Conservation (phyloP, 176 grass and related monocot species). For the Musa troglodytarum region DNA sequence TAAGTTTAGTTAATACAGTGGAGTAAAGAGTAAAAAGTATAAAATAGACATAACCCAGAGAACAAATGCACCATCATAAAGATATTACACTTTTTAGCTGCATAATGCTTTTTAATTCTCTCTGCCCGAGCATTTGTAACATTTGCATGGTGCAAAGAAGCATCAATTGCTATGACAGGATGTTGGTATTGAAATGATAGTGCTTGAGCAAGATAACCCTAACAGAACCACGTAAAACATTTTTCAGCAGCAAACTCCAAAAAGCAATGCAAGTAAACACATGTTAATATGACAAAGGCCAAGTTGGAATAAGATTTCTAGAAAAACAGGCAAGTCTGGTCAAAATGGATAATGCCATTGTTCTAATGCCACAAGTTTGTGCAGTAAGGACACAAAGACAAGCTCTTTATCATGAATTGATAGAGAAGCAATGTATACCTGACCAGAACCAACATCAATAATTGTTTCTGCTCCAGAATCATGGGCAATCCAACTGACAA, state of each 20-base stretch:
- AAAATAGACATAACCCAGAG: conserved; percentile 3
- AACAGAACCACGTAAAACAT: conserved; percentile 16
- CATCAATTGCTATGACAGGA: conserved; percentile 81
- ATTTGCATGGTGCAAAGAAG: conserved; percentile 77
- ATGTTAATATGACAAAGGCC: conserved; percentile 2
- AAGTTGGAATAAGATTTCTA: neutral
- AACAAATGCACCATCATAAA: conserved; percentile 3
- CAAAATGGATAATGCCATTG: neutral
- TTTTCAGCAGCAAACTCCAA: neutral
- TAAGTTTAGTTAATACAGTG: neutral
- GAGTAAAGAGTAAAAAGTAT: conserved; percentile 2
- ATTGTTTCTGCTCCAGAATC: conserved; percentile 42
- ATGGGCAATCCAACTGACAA: conserved; percentile 40
- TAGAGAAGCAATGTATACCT: conserved; percentile 39
- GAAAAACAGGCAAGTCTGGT: neutral
- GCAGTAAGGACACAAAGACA: neutral
- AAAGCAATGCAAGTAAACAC: conserved; percentile 16
- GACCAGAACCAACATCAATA: conserved; percentile 92
- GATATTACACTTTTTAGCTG: conserved; percentile 55
- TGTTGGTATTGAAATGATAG: conserved; percentile 84
- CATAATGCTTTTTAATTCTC: conserved; percentile 82
- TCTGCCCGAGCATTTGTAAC: conserved; percentile 71
- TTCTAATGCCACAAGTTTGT: neutral
- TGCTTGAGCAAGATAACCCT: conserved; percentile 92
- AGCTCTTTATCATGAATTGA: neutral